These are phyloP conservation scores for Globisporangium splendens DNA, from an alignment of 352 stramenopile genomes.

Conservation along the genomic window DNA sequence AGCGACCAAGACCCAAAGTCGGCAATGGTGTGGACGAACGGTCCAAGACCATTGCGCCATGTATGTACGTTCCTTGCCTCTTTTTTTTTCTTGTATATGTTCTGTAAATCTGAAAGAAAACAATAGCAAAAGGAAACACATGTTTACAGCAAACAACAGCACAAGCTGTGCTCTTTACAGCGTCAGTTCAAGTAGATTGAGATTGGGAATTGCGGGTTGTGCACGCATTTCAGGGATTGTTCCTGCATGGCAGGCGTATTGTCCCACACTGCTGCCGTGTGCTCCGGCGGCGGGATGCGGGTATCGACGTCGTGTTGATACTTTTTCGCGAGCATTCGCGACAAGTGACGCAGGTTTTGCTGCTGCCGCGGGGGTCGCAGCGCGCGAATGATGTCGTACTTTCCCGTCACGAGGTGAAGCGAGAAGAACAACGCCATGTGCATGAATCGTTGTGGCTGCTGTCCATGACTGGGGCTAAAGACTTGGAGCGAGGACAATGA, in stretches of 20 bases:
- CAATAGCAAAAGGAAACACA: background rate
- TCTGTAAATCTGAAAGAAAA: background rate
- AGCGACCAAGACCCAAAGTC: too few relatives aligned
- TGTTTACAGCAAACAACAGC: background rate
- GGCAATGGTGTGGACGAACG: too few relatives aligned
- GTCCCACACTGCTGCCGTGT: conserved; percentile 22
- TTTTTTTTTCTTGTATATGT: background rate
- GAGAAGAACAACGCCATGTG: conserved; percentile 43
- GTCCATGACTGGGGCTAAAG: background rate
- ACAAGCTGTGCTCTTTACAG: too few relatives aligned
- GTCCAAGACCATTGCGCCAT: background rate
- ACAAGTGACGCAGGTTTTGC: conserved; percentile 26
- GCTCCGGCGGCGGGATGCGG: conserved; percentile 14
- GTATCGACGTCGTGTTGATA: conserved; percentile 27
- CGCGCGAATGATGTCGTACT: conserved; percentile 38
- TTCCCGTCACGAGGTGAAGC: conserved; percentile 39
- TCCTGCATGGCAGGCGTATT: conserved; percentile 38
- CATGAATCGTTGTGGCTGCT: conserved; percentile 8
- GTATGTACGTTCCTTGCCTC: background rate
- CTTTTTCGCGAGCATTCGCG: conserved; percentile 23
- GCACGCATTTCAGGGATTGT: conserved; percentile 32
- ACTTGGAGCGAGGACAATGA: background rate
- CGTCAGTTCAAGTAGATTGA: conserved; percentile 35
- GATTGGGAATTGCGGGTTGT: conserved; percentile 45
- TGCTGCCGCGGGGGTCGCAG: conserved; percentile 32